A percentile compares a stretch with the other conserved stretches of the same genome.
Evolutionary conservation across 2,329 filamentous ascomycete species (phyloP).

Genomic region (Juglanconis oblonga): DNA sequence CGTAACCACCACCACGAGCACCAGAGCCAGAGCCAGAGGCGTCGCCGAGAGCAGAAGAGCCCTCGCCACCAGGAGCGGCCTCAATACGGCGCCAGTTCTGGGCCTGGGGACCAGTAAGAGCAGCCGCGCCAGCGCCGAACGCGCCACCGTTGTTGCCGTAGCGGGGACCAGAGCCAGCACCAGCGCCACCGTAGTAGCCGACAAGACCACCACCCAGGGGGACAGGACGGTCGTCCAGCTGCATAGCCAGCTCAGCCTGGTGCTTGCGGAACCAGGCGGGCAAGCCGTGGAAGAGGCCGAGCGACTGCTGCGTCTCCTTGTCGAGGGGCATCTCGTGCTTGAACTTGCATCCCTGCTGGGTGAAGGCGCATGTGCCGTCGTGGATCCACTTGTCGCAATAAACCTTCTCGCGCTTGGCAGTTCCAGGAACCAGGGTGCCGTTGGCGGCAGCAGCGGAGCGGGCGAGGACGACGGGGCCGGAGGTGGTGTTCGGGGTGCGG

Average conservation of each 20-base stretch:
- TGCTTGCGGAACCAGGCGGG: constrained; percentile 59
- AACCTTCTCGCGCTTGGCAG: constrained; percentile 56
- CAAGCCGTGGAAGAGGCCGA: constrained; percentile 69
- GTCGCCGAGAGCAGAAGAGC: not conserved
- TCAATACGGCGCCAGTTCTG: constrained; percentile 4
- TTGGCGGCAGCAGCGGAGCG: not conserved
- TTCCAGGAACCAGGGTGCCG: constrained; percentile 27
- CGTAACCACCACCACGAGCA: not conserved
- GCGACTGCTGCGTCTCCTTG: constrained; percentile 58
- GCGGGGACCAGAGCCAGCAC: not conserved
- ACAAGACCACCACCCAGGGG: not conserved
- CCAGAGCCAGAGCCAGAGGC: not conserved
- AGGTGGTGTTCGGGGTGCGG: constrained; percentile 6
- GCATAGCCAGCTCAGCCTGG: constrained; percentile 39
- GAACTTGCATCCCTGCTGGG: constrained; percentile 81
- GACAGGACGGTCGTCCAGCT: constrained; percentile 3
- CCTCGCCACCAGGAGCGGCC: not conserved
- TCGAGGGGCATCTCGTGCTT: constrained; percentile 87
- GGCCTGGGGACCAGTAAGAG: not conserved
- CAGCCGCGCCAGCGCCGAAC: not conserved
- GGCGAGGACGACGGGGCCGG: not conserved
- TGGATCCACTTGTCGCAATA: constrained; percentile 92
- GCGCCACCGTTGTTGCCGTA: not conserved
- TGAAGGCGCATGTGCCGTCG: constrained; percentile 79
- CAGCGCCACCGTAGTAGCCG: not conserved